phyloP scores from a whole-genome alignment of 257 asterid genomes.

The Solanum peruvianum region DNA sequence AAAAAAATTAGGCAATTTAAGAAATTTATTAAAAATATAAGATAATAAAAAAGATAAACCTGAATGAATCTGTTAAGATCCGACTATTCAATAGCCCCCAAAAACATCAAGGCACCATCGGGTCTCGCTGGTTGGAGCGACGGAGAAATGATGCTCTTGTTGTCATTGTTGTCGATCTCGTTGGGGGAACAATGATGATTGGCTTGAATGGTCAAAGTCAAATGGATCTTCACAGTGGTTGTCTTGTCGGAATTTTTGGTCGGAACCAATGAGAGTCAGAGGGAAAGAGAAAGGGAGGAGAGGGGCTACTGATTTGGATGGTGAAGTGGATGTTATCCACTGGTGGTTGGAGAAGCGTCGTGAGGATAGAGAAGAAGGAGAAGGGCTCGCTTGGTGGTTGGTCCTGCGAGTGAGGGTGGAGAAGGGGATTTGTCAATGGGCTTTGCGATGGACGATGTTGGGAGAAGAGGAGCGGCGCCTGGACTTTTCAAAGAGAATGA shows the following conservation, averaged over 20 bases:
- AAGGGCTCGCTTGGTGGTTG: background rate
- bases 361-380: background rate
- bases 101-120: background rate
- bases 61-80: no score
- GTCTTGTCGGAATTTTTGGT: background rate
- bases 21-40: no score
- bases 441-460: background rate
- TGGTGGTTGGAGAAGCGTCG: background rate
- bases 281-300: background rate
- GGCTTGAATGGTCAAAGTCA: background rate
- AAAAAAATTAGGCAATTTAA: no score
- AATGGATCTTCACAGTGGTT: no score
- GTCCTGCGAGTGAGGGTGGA: background rate
- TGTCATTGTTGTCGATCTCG: background rate
- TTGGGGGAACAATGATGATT: background rate
- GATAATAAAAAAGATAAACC: background rate
- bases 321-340: background rate
- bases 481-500: background rate
- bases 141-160: background rate
- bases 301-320: background rate
- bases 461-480: background rate
- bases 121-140: background rate
- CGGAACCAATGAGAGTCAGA: background rate
- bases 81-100: background rate
- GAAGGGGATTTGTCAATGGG: background rate